phyloP scores from a whole-genome alignment of 225 moss, liverwort and hornwort species.

The Marchantia paleacea region DNA sequence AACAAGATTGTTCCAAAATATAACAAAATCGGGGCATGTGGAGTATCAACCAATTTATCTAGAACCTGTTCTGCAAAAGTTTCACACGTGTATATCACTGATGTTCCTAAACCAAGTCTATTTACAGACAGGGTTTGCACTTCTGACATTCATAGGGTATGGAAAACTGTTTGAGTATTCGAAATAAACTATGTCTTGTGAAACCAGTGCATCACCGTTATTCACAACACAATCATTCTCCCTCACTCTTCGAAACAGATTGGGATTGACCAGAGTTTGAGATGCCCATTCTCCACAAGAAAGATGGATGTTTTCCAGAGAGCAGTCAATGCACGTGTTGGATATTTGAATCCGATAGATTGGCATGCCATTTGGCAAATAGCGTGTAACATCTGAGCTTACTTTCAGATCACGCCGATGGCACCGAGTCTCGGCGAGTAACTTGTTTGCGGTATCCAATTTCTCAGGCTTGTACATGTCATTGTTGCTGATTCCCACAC shows the following conservation, averaged over 20 bases:
- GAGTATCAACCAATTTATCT: too few relatives aligned
- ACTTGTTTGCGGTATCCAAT: neutral
- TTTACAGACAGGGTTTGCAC: neutral
- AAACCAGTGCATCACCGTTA: conserved; percentile 19
- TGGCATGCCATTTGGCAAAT: conserved; percentile 28
- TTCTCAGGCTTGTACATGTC: neutral
- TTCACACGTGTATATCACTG: too few relatives aligned
- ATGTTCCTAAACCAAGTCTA: neutral
- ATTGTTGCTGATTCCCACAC: neutral
- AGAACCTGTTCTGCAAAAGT: too few relatives aligned
- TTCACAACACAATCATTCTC: conserved; percentile 32
- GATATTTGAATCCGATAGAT: conserved; percentile 24
- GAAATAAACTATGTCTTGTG: conserved; percentile 23
- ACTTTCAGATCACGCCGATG: conserved; percentile 15
- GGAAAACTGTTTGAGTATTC: conserved; percentile 39
- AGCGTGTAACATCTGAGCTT: conserved; percentile 16
- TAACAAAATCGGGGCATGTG: too few relatives aligned
- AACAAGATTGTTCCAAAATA: too few relatives aligned
- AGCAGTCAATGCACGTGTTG: conserved; percentile 35
- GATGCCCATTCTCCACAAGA: conserved; percentile 38
- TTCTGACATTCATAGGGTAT: conserved; percentile 19
- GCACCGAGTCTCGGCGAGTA: neutral
- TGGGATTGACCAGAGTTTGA: conserved; percentile 29
- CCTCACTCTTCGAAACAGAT: conserved; percentile 28
- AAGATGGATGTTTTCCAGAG: conserved; percentile 32